Evolutionary conservation across 805 yeast genomes (phyloP).

Genomic region (Lachancea waltii): DNA sequence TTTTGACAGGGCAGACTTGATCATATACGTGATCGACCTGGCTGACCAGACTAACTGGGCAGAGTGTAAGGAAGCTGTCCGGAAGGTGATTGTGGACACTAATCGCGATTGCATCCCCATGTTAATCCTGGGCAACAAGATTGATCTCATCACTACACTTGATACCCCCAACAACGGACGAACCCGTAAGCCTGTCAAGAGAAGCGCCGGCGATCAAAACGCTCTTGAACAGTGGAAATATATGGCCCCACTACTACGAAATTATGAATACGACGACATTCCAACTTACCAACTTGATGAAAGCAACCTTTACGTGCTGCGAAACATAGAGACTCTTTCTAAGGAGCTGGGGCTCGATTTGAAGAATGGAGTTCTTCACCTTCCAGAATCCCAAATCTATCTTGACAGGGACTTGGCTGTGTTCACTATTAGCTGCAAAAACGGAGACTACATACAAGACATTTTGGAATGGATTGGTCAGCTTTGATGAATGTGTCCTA

Average conservation of each 20-base stretch:
- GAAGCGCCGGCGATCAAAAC: constrained; percentile 1
- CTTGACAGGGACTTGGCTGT: constrained; percentile 20
- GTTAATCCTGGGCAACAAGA: constrained; percentile 19
- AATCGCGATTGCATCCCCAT: constrained; percentile 19
- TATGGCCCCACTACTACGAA: constrained; percentile 13
- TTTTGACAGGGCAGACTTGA: constrained; percentile 18
- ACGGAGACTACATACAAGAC: constrained; percentile 16
- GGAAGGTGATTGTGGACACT: constrained; percentile 15
- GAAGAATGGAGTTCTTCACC: constrained; percentile 15
- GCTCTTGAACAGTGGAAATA: constrained; percentile 9
- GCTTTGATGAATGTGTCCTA: constrained; percentile 7
- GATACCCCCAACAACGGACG: neutral
- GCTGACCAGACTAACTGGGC: constrained; percentile 16
- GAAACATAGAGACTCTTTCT: constrained; percentile 18
- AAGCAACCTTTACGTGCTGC: constrained; percentile 14
- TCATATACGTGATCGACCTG: constrained; percentile 20
- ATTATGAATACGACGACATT: constrained; percentile 17
- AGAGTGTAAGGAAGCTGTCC: constrained; percentile 13
- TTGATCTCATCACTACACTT: constrained; percentile 12
- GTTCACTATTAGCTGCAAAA: constrained; percentile 20
- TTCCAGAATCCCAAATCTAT: constrained; percentile 10
- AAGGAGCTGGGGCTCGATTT: constrained; percentile 19
- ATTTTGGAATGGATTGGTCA: constrained; percentile 19
- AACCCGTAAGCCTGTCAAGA: constrained; percentile 1
- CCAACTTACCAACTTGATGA: constrained; percentile 13